Evolutionary conservation across 768 basidiomycete species (phyloP).

Genomic region (Tricholoma sp.): DNA sequence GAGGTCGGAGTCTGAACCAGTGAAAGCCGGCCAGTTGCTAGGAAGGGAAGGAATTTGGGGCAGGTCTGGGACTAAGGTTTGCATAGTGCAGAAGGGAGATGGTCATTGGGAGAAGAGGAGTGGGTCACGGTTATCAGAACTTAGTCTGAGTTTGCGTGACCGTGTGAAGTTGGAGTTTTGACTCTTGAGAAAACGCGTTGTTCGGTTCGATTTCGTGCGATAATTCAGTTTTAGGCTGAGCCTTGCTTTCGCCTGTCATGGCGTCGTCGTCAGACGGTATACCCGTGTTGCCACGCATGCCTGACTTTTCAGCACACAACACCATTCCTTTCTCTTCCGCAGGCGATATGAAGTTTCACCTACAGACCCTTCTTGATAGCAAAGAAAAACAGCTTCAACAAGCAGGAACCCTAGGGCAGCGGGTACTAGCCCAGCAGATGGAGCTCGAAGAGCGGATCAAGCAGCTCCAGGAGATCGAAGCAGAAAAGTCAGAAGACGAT

Average conservation of each 20-base stretch:
- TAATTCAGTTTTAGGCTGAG: slow-evolving; percentile 7
- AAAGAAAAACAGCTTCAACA: slow-evolving; percentile 93
- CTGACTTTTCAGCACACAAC: slow-evolving; percentile 35
- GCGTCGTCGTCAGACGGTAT: slow-evolving; percentile 35
- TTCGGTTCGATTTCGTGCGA: slow-evolving; percentile 10
- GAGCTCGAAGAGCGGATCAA: slow-evolving; percentile 87
- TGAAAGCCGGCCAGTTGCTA: no score
- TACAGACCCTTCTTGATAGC: slow-evolving; percentile 71
- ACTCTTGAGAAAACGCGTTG: slow-evolving; percentile 19
- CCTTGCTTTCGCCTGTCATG: slow-evolving; percentile 27
- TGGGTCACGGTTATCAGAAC: no score
- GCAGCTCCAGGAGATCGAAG: slow-evolving; percentile 70
- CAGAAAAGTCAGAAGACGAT: slow-evolving; percentile 57
- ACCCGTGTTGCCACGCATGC: slow-evolving; percentile 27
- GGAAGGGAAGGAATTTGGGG: no score
- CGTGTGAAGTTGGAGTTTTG: slow-evolving; percentile 20
- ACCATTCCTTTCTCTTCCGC: slow-evolving; percentile 42
- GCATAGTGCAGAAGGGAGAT: no score
- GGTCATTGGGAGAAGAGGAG: no score
- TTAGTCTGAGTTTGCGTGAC: no score
- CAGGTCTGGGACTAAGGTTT: no score
- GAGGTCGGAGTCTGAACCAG: no score
- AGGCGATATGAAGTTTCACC: slow-evolving; percentile 56
- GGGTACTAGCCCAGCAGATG: slow-evolving; percentile 88
- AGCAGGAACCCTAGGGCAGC: slow-evolving; percentile 89